Evolutionary conservation across 2,329 filamentous ascomycete species (phyloP), one percentile per base, ranked within the genome.

Genomic region (Volutella citrinella): DNA sequence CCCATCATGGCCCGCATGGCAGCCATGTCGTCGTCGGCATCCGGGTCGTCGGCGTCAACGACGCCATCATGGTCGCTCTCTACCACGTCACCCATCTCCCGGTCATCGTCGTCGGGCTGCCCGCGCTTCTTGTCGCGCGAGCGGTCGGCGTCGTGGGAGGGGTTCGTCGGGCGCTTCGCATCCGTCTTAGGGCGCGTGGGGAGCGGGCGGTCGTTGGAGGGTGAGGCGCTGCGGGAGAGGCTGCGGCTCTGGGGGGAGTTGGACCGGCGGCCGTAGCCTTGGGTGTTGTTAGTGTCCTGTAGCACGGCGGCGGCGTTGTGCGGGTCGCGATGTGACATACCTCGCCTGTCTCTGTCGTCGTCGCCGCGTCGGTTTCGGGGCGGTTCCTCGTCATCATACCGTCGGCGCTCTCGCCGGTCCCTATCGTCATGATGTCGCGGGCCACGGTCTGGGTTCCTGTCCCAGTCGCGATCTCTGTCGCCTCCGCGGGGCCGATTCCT

Each of bases 1-100:
- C 93, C 93, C 86, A 98, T 90, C 69, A 90, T 80, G 30, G 82
- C 81, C 51, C 81, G 74, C 84, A 97, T 91, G 40, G 78, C 77
- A 35, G 74, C 78, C 56, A 84, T 70, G 32, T 82, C 79, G 43
- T 83, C 81, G 43, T 90, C 84, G 36, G 73, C 74, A 12, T 74
- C 68, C 20, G 49, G 55, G 28, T 59, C 49, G 10, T 48, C 48
- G 5, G 7, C 48, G 7, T 55, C 61, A 5, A 52, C 57, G 35
- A 57, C 57, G 7, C 36, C 36, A 18, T 52, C 43, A 4, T 40
- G 45, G 19, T 42, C 34, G 10, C 41, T 42, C n/a, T n/a, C n/a
- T n/a, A n/a, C n/a, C 10, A 42, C 34, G 10, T 28, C 32, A 4
- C 11, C 38, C 43, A 30, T 45, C 47, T 30, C 36, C 41, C 9